These are phyloP conservation scores for Knoxia roxburghii DNA, from an alignment of 257 asterid species.

Conservation along the genomic window DNA sequence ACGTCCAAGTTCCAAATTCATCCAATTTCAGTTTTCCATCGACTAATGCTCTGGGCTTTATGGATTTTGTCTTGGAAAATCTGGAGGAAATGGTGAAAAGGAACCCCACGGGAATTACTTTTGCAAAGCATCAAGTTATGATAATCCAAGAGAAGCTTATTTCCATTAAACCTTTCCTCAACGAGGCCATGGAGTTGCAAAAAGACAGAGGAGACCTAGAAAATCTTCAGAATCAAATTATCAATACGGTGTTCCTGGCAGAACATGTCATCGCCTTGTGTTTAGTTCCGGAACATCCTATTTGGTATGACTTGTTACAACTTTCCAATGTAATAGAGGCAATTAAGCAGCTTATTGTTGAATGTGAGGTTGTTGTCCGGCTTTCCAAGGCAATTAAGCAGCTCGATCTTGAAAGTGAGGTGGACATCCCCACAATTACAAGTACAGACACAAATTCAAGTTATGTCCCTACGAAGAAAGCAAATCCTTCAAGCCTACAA, in stretches of 20 bases:
- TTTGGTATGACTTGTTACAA: not conserved
- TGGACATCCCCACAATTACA: not conserved
- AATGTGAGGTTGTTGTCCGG: too few relatives aligned
- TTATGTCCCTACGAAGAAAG: too few relatives aligned
- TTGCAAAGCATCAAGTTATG: not conserved
- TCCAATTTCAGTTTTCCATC: not conserved
- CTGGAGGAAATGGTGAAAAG: not conserved
- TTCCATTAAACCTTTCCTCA: not conserved
- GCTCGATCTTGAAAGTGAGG: not conserved
- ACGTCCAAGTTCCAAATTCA: not conserved
- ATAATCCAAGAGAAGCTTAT: not conserved
- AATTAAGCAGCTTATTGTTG: too few relatives aligned
- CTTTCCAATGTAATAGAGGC: not conserved
- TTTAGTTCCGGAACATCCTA: not conserved
- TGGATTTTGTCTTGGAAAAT: slow-evolving; percentile 1
- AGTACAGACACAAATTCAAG: too few relatives aligned
- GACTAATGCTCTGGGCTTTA: slow-evolving; percentile 4
- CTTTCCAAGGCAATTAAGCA: not conserved
- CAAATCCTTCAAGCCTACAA: not conserved
- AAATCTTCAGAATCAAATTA: not conserved
- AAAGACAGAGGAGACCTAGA: too few relatives aligned
- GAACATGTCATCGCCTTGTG: not conserved
- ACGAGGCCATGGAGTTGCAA: not conserved
- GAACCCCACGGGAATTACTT: not conserved
- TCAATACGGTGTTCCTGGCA: not conserved